Evolutionary conservation across 2,329 filamentous ascomycete genomes (phyloP).

Genomic region (Ophiostoma triangulosporum): DNA sequence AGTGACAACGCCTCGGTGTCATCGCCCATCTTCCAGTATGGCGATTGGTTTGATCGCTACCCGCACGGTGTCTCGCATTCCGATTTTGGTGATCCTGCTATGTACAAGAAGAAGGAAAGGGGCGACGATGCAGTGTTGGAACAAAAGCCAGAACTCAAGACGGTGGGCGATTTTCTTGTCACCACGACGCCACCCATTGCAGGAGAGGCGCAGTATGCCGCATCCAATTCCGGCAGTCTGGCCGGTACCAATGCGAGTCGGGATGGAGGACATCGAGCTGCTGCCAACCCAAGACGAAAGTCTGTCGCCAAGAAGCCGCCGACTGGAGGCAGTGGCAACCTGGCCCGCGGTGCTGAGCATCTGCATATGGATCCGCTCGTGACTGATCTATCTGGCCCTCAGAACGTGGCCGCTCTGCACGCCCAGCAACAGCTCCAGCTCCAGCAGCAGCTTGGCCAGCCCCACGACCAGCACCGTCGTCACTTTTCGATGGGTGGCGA

Average conservation of each 20-base stretch:
- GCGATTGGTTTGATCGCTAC: constrained; percentile 94
- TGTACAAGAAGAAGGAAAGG: constrained; percentile 55
- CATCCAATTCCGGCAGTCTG: constrained; percentile 4
- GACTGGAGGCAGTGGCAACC: background rate
- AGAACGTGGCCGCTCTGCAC: constrained; percentile 8
- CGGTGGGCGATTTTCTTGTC: constrained; percentile 87
- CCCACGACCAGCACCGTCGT: constrained; percentile 22
- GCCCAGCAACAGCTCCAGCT: constrained; percentile 23
- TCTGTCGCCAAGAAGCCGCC: constrained; percentile 24
- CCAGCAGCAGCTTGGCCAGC: constrained; percentile 27
- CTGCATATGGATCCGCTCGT: constrained; percentile 19
- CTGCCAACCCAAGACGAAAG: constrained; percentile 22
- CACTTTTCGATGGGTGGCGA: background rate
- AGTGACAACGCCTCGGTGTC: constrained; percentile 28
- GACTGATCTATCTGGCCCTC: constrained; percentile 18
- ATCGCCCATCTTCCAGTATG: constrained; percentile 76
- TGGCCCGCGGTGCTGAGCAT: background rate
- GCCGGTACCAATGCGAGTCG: constrained; percentile 11
- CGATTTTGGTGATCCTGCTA: constrained; percentile 67
- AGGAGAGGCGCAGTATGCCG: constrained; percentile 22
- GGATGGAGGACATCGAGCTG: background rate
- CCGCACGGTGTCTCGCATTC: constrained; percentile 78
- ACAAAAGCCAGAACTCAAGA: constrained; percentile 76
- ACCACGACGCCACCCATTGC: constrained; percentile 50
- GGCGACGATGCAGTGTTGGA: constrained; percentile 81